These are phyloP conservation scores for Trametes gibbosa DNA, from an alignment of 768 basidiomycete species.

Conservation along the genomic window DNA sequence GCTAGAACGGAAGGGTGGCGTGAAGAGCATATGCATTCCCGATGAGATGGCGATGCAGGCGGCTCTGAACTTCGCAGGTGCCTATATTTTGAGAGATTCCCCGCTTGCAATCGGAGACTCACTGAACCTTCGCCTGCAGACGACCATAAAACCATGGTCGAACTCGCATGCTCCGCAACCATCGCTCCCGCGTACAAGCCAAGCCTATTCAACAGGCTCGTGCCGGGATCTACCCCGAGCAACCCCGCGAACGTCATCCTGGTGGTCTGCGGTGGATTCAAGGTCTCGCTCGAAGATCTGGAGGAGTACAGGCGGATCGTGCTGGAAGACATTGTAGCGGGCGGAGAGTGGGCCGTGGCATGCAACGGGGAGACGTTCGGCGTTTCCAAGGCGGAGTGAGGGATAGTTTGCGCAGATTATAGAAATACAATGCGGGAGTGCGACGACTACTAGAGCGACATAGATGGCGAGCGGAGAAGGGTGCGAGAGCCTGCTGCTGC, in stretches of 20 bases:
- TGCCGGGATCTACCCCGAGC: slow-evolving; percentile 35
- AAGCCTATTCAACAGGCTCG: slow-evolving; percentile 50
- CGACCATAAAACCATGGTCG: slow-evolving; percentile 73
- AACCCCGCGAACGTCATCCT: slow-evolving; percentile 49
- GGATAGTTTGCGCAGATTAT: slow-evolving; percentile 3
- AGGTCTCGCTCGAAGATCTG: slow-evolving; percentile 55
- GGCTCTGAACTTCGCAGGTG: slow-evolving; percentile 56
- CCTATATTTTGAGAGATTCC: neutral
- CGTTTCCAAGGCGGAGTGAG: slow-evolving; percentile 2
- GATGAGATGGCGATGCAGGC: slow-evolving; percentile 71
- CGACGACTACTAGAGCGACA: slow-evolving; percentile 8
- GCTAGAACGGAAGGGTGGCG: slow-evolving; percentile 52
- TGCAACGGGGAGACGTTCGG: slow-evolving; percentile 16
- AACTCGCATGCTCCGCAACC: slow-evolving; percentile 72
- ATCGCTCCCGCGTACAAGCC: slow-evolving; percentile 63
- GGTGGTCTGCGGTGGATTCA: slow-evolving; percentile 72
- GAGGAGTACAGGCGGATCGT: slow-evolving; percentile 44
- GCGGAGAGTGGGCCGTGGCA: slow-evolving; percentile 27
- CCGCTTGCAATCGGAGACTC: neutral
- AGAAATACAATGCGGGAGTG: slow-evolving; percentile 10
- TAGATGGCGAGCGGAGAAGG: neutral
- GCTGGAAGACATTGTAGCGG: slow-evolving; percentile 32
- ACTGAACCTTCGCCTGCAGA: slow-evolving; percentile 38
- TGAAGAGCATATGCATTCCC: slow-evolving; percentile 59
- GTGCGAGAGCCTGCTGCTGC: neutral